These are phyloP conservation scores for Sugiyamaella xylanicola DNA, from an alignment of 1,139 yeast genomes.

Conservation along the genomic window DNA sequence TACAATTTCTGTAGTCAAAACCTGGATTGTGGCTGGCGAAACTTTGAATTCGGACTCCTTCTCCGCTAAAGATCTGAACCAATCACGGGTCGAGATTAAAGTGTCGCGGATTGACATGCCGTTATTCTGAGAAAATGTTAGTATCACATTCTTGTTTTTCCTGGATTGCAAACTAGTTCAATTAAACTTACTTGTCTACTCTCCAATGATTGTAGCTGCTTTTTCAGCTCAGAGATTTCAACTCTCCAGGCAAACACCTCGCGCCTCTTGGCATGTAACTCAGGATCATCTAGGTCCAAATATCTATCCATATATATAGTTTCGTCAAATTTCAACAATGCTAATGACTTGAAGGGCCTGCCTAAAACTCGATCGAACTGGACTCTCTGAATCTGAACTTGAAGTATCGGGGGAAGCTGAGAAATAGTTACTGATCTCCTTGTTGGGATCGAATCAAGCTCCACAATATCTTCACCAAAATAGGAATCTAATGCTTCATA, in stretches of 20 bases:
- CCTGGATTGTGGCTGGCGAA: slow-evolving; percentile 30
- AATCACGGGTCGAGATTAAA: slow-evolving; percentile 57
- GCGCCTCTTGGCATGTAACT: slow-evolving; percentile 54
- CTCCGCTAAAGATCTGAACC: slow-evolving; percentile 45
- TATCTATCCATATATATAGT: slow-evolving; percentile 84
- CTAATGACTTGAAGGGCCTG: slow-evolving; percentile 78
- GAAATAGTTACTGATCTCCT: slow-evolving; percentile 67
- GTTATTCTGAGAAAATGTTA: slow-evolving; percentile 23
- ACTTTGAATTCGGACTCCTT: slow-evolving; percentile 25
- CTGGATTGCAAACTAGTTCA: background rate
- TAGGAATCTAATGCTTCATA: slow-evolving; percentile 89
- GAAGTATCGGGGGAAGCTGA: slow-evolving; percentile 76
- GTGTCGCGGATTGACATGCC: slow-evolving; percentile 34
- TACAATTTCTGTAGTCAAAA: slow-evolving; percentile 38
- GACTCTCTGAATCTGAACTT: slow-evolving; percentile 91
- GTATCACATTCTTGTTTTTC: too few species aligned
- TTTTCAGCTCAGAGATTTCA: slow-evolving; percentile 51
- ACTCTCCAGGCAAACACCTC: slow-evolving; percentile 68
- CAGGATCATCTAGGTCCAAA: slow-evolving; percentile 67
- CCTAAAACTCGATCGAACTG: slow-evolving; percentile 76
- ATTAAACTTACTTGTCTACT: slow-evolving; percentile 39
- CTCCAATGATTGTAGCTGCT: slow-evolving; percentile 49
- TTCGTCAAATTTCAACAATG: slow-evolving; percentile 79
- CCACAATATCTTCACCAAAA: slow-evolving; percentile 73
- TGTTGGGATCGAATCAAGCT: slow-evolving; percentile 71